phyloP scores from a whole-genome alignment of 2,329 filamentous ascomycete species.

The Plectosphaerella plurivora region DNA sequence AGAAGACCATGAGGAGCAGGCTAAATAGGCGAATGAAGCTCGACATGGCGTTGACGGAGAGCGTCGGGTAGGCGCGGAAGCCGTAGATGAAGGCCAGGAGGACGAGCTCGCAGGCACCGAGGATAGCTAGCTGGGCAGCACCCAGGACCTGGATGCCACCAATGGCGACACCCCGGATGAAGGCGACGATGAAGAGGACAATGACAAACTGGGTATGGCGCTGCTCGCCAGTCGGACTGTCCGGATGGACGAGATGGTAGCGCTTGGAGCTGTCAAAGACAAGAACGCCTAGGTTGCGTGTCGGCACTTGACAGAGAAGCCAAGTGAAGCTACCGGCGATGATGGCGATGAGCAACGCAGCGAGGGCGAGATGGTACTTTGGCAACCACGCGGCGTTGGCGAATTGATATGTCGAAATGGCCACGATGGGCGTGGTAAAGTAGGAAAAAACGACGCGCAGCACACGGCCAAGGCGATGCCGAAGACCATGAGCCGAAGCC shows the following conservation, averaged over 20 bases:
- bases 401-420: slow-evolving; percentile 70
- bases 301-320: slow-evolving; percentile 18
- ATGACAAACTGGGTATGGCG: slow-evolving; percentile 45
- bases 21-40: slow-evolving; percentile 45
- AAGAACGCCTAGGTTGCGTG: slow-evolving; percentile 21
- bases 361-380: slow-evolving; percentile 27
- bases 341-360: slow-evolving; percentile 13
- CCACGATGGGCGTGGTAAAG: slow-evolving; percentile 67
- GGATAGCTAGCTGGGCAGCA: slow-evolving; percentile 62
- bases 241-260: slow-evolving; percentile 51
- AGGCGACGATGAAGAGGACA: slow-evolving; percentile 58
- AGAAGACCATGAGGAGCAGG: slow-evolving; percentile 30
- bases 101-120: slow-evolving; percentile 67
- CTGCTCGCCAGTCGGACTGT: slow-evolving; percentile 29
- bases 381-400: slow-evolving; percentile 12
- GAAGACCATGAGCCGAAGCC: not conserved
- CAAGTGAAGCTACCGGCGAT: slow-evolving; percentile 21
- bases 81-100: slow-evolving; percentile 35
- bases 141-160: slow-evolving; percentile 54
- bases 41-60: slow-evolving; percentile 8
- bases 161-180: slow-evolving; percentile 62
- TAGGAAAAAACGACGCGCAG: slow-evolving; percentile 72
- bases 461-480: slow-evolving; percentile 34
- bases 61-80: slow-evolving; percentile 9
- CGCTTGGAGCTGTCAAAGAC: slow-evolving; percentile 53